These are phyloP conservation scores for Penicillium sp. DNA, from an alignment of 2,329 filamentous ascomycete genomes.

Conservation along the genomic window DNA sequence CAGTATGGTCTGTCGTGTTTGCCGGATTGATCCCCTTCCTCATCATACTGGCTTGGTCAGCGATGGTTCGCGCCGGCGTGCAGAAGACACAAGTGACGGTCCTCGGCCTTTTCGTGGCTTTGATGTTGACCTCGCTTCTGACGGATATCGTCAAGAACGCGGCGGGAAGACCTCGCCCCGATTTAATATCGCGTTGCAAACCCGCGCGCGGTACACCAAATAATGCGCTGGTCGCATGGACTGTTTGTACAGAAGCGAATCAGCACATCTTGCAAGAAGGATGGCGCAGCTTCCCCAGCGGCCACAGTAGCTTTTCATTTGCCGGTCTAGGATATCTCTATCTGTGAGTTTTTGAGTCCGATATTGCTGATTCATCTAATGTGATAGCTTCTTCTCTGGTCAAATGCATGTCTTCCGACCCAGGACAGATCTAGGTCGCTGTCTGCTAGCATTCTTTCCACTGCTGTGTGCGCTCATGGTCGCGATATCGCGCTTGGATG, in stretches of 20 bases:
- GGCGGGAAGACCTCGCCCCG: conserved; percentile 79
- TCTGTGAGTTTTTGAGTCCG: conserved; percentile 33
- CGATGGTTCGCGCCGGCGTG: conserved; percentile 60
- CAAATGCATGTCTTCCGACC: conserved; percentile 63
- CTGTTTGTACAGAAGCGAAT: conserved; percentile 51
- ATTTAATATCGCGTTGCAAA: conserved; percentile 84
- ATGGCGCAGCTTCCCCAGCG: conserved; percentile 66
- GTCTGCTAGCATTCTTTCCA: conserved; percentile 57
- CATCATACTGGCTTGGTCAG: conserved; percentile 66
- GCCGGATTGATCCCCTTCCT: conserved; percentile 70
- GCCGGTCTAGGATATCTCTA: conserved; percentile 61
- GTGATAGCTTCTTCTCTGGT: conserved; percentile 46
- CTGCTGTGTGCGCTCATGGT: conserved; percentile 60
- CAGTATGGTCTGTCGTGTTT: conserved; percentile 74
- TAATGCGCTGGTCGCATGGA: conserved; percentile 53
- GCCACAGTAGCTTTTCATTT: conserved; percentile 64
- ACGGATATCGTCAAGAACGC: conserved; percentile 92
- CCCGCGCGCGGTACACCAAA: conserved; percentile 61
- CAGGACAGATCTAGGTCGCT: conserved; percentile 57
- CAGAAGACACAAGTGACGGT: conserved; percentile 86
- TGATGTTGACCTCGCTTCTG: conserved; percentile 77
- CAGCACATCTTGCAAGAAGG: conserved; percentile 63
- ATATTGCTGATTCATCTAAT: neutral
- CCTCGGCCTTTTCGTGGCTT: conserved; percentile 74
- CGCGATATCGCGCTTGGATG: conserved; percentile 62